Percentiles rank a stretch among this genome's conserved stretches.
These are phyloP conservation scores for Leptomonas pyrrhocoris DNA, from an alignment of 208 protist genomes.

Conservation along the genomic window DNA sequence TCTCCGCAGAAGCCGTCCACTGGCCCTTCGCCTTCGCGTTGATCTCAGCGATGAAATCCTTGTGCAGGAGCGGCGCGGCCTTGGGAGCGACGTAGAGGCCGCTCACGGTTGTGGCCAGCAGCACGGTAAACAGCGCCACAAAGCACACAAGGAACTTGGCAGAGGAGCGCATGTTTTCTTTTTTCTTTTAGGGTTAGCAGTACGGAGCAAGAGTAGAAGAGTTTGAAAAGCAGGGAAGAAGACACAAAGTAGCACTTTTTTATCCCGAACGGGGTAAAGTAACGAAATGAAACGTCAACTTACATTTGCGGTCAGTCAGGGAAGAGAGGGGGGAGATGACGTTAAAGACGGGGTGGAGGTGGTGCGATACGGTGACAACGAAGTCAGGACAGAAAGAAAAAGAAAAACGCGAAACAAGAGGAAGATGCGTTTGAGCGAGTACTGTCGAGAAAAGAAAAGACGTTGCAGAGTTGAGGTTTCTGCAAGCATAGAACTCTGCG, in stretches of 20 bases:
- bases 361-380: not conserved
- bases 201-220: conserved; percentile 1
- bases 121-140: conserved; percentile 25
- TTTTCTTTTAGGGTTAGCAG: not conserved
- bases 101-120: conserved; percentile 31
- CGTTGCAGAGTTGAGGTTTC: no score
- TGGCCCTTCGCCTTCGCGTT: conserved; percentile 51
- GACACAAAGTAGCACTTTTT: not conserved
- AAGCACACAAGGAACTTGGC: conserved; percentile 26
- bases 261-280: no score
- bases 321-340: no score
- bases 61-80: conserved; percentile 26
- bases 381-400: no score
- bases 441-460: no score
- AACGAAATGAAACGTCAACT: no score
- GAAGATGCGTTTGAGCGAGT: not conserved
- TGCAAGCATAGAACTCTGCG: no score
- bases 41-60: no score
- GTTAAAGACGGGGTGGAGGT: no score
- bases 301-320: no score
- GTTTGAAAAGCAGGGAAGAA: not conserved
- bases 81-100: conserved; percentile 27
- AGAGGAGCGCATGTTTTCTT: conserved; percentile 10
- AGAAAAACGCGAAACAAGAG: not conserved
- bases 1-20: conserved; percentile 57